These are phyloP conservation scores for Coleophoma crateriformis DNA, from an alignment of 2,329 filamentous ascomycete genomes.

Conservation along the genomic window DNA sequence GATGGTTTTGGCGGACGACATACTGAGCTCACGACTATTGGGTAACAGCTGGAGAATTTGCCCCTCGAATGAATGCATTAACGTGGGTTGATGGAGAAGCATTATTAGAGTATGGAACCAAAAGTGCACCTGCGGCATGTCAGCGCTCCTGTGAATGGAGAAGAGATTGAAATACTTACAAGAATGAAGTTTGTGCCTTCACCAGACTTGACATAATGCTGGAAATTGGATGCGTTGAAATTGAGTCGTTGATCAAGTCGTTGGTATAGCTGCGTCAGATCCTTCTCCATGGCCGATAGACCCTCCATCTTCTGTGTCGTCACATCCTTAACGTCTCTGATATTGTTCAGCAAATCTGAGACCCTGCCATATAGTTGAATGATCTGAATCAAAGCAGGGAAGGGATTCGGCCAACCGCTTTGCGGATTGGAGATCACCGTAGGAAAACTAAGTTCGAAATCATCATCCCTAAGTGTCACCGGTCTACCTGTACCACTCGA, in stretches of 20 bases:
- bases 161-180: slow-evolving; percentile 72
- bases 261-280: slow-evolving; percentile 69
- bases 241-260: slow-evolving; percentile 68
- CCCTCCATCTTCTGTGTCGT: slow-evolving; percentile 68
- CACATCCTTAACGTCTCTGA: slow-evolving; percentile 67
- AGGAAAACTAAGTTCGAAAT: slow-evolving; percentile 74
- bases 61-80: slow-evolving; percentile 71
- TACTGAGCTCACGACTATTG: slow-evolving; percentile 66
- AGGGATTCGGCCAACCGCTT: slow-evolving; percentile 70
- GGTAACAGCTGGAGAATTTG: slow-evolving; percentile 67
- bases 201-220: slow-evolving; percentile 72
- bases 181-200: slow-evolving; percentile 85
- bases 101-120: slow-evolving; percentile 81
- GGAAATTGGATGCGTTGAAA: slow-evolving; percentile 83
- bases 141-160: slow-evolving; percentile 73
- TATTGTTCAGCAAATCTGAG: slow-evolving; percentile 78
- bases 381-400: slow-evolving; percentile 75
- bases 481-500: slow-evolving; percentile 82
- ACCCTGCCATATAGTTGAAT: slow-evolving; percentile 82
- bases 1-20: slow-evolving; percentile 69
- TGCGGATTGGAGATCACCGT: slow-evolving; percentile 42
- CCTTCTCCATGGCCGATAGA: slow-evolving; percentile 72
- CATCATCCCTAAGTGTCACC: slow-evolving; percentile 77
- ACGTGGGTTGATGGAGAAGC: slow-evolving; percentile 75
- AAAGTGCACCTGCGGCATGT: slow-evolving; percentile 78